These are phyloP conservation scores for Carallia brachiata DNA, from an alignment of 345 rosid genomes.

Conservation along the genomic window DNA sequence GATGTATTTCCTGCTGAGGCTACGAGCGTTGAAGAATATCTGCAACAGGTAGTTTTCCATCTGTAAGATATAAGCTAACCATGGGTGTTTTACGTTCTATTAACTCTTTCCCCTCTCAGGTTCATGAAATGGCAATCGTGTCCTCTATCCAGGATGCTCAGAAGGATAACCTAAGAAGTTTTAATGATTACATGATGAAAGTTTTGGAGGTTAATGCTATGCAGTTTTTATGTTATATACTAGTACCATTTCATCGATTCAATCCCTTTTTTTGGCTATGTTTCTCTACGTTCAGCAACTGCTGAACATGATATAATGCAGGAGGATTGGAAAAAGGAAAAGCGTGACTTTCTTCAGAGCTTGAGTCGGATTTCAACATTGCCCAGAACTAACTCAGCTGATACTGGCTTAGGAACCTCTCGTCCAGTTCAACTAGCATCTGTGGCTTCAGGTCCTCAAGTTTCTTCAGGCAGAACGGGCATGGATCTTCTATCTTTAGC, in stretches of 20 bases:
- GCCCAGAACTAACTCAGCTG: slow-evolving; percentile 61
- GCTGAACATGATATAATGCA: slow-evolving; percentile 29
- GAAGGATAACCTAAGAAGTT: slow-evolving; percentile 85
- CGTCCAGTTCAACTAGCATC: slow-evolving; percentile 57
- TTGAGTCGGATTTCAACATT: slow-evolving; percentile 82
- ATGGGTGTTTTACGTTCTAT: background rate
- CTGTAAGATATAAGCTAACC: background rate
- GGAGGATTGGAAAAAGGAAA: slow-evolving; percentile 97
- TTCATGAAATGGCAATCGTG: slow-evolving; percentile 98
- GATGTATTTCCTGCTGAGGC: slow-evolving; percentile 99
- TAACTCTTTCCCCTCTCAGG: slow-evolving; percentile 37
- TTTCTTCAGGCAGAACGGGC: slow-evolving; percentile 49
- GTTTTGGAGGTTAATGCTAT: slow-evolving; percentile 72
- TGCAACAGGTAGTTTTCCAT: slow-evolving; percentile 73
- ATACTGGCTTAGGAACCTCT: slow-evolving; percentile 40
- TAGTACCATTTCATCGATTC: too few species aligned
- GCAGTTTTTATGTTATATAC: background rate
- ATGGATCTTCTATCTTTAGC: slow-evolving; percentile 63
- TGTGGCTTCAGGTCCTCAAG: slow-evolving; percentile 56
- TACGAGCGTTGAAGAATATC: slow-evolving; percentile 85
- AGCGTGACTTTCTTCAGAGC: slow-evolving; percentile 91
- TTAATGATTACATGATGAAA: slow-evolving; percentile 93
- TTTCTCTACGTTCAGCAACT: too few species aligned
- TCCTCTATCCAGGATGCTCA: slow-evolving; percentile 97
- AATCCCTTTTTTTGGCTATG: too few species aligned